phyloP scores from a whole-genome alignment of 2,329 filamentous ascomycete genomes.

The Pseudocercospora pini-densiflorae region DNA sequence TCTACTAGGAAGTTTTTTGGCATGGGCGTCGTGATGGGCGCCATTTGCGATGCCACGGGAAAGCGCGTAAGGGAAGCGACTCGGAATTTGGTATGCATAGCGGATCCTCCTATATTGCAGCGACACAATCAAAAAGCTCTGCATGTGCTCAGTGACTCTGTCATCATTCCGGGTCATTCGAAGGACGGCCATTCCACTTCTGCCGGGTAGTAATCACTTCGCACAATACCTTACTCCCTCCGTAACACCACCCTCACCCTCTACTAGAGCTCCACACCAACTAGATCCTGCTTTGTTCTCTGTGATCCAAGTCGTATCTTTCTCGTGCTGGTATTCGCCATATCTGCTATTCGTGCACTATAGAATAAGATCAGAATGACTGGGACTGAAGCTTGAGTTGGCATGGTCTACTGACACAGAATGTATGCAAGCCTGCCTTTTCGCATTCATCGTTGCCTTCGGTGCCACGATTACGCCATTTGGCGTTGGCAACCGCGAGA shows the following conservation, averaged over 20 bases:
- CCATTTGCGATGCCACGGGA: not conserved
- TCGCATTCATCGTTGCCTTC: constrained; percentile 2
- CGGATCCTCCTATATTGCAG: too few relatives aligned
- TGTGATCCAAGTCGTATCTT: not conserved
- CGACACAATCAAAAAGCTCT: too few relatives aligned
- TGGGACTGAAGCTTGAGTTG: not conserved
- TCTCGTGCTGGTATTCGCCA: constrained; percentile 6
- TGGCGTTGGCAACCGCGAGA: not conserved
- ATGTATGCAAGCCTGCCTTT: not conserved
- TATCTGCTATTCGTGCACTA: not conserved
- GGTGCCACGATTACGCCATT: not conserved
- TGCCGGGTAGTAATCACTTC: too few relatives aligned
- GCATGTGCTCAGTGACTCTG: too few relatives aligned
- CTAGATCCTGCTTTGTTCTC: not conserved
- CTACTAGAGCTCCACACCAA: constrained; percentile 5
- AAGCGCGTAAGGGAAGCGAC: too few relatives aligned
- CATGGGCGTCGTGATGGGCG: not conserved
- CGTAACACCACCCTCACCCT: not conserved
- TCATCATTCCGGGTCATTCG: too few relatives aligned
- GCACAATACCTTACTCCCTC: not conserved
- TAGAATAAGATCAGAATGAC: not conserved
- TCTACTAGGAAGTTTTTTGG: not conserved
- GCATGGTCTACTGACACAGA: not conserved
- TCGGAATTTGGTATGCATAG: too few relatives aligned
- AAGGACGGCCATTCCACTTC: too few relatives aligned